Conservation (phyloP, 805 yeast species). For the Teunomyces kruisii region DNA sequence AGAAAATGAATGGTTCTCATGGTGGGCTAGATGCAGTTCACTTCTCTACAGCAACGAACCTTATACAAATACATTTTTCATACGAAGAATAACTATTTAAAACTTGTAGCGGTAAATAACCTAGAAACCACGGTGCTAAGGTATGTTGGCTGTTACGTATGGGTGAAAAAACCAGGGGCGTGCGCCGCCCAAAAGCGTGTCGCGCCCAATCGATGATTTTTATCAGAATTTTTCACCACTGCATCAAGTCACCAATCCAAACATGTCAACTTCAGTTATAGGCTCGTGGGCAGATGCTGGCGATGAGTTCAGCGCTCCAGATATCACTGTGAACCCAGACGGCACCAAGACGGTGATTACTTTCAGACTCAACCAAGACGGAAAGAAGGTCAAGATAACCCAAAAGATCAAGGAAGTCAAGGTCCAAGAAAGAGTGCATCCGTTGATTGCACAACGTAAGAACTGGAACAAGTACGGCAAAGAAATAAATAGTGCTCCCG, state of each 20-base stretch:
- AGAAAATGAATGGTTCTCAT: not conserved
- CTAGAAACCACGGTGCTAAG: no score
- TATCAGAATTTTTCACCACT: slow-evolving; percentile 7
- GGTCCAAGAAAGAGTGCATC: slow-evolving; percentile 80
- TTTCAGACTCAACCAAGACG: slow-evolving; percentile 70
- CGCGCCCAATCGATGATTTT: slow-evolving; percentile 1
- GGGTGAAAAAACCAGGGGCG: not conserved
- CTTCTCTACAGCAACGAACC: no score
- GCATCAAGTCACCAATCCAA: not conserved
- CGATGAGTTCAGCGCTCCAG: slow-evolving; percentile 72
- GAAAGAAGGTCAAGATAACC: slow-evolving; percentile 83
- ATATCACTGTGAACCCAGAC: slow-evolving; percentile 73
- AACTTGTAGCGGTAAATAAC: no score
- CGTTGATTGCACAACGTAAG: slow-evolving; percentile 81
- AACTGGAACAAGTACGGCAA: slow-evolving; percentile 87
- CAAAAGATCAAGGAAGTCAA: slow-evolving; percentile 77
- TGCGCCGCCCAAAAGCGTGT: not conserved
- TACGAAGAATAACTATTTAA: no score
- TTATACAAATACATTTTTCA: no score
- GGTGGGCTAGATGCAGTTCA: not conserved
- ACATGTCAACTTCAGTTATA: slow-evolving; percentile 36
- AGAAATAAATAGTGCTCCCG: slow-evolving; percentile 69
- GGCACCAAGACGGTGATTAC: slow-evolving; percentile 88
- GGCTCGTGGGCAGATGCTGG: slow-evolving; percentile 72
- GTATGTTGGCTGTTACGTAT: no score